Conservation (phyloP, 2,329 filamentous ascomycete species). For the Trichoderma guizhouense region DNA sequence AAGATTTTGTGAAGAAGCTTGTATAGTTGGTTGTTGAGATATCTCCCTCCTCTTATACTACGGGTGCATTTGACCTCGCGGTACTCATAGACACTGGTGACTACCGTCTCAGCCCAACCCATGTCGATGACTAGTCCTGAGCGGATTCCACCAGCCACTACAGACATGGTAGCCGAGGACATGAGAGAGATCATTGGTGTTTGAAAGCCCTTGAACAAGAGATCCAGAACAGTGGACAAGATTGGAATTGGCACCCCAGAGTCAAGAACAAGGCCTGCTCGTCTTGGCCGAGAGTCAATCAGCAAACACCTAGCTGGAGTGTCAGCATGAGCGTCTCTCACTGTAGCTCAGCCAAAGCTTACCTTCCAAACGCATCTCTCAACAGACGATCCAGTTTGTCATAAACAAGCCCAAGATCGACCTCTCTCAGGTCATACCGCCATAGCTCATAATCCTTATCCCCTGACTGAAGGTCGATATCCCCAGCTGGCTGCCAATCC, state of each 20-base stretch:
- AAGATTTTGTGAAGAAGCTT: constrained; percentile 48
- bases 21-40: constrained; percentile 67
- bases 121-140: constrained; percentile 86
- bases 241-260: constrained; percentile 74
- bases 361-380: constrained; percentile 78
- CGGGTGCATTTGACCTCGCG: constrained; percentile 70
- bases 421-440: constrained; percentile 66
- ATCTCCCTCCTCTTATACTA: constrained; percentile 70
- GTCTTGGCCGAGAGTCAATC: constrained; percentile 72
- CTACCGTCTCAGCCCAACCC: constrained; percentile 85
- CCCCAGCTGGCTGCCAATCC: constrained; percentile 57
- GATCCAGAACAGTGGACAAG: constrained; percentile 70
- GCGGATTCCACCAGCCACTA: constrained; percentile 76
- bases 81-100: constrained; percentile 88
- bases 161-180: constrained; percentile 69
- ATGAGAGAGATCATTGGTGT: constrained; percentile 77
- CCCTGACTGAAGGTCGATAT: constrained; percentile 53
- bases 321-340: not conserved
- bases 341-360: constrained; percentile 25
- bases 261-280: constrained; percentile 72
- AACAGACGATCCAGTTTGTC: constrained; percentile 84
- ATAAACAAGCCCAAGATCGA: constrained; percentile 75
- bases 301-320: constrained; percentile 54
- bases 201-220: constrained; percentile 77
- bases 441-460: constrained; percentile 70